These are phyloP conservation scores for Clavispora vitiphila DNA, from an alignment of 805 yeast genomes.

Conservation along the genomic window DNA sequence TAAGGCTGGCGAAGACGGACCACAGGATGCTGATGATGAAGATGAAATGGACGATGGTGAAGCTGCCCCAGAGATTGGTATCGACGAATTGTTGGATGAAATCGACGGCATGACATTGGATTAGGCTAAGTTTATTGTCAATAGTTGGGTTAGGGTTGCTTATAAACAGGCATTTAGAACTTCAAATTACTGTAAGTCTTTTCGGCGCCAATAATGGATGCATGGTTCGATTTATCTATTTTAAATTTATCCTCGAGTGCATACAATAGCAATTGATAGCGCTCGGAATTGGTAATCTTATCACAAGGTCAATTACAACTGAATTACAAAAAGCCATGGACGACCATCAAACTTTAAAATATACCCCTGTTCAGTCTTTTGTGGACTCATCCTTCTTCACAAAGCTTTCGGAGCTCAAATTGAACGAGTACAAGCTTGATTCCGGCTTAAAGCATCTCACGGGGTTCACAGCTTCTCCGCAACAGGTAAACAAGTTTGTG, in stretches of 20 bases:
- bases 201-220: too few relatives aligned
- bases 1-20: constrained; percentile 46
- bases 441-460: constrained; percentile 37
- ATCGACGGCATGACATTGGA: constrained; percentile 89
- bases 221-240: too few relatives aligned
- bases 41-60: constrained; percentile 55
- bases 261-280: not conserved
- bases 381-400: constrained; percentile 87
- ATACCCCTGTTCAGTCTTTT: constrained; percentile 59
- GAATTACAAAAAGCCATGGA: constrained; percentile 2
- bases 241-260: too few relatives aligned
- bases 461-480: constrained; percentile 40
- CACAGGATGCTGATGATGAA: constrained; percentile 30
- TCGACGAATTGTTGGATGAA: constrained; percentile 92
- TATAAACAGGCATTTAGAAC: not conserved
- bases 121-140: constrained; percentile 23
- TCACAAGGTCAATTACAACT: not conserved
- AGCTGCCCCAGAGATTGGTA: constrained; percentile 82
- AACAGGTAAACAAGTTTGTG: constrained; percentile 30
- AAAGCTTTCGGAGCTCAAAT: constrained; percentile 63
- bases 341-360: constrained; percentile 20
- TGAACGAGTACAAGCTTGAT: constrained; percentile 67
- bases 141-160: constrained; percentile 1
- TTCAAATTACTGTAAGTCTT: not conserved
- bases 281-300: not conserved